phyloP scores from a whole-genome alignment of 139 green algal species.

The Picochlorum sp. region DNA sequence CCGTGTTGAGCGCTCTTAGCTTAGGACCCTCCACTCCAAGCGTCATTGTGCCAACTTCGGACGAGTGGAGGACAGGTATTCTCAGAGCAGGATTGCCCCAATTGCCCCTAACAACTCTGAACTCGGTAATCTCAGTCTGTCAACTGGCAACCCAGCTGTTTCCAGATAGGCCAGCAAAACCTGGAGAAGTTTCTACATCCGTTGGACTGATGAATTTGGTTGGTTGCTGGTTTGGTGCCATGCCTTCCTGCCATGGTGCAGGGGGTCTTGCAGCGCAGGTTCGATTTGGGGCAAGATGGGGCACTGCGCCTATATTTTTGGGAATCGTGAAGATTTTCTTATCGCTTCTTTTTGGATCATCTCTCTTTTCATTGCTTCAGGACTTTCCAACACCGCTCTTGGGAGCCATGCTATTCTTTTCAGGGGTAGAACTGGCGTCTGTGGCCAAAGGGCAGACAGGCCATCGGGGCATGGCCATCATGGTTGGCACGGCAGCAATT shows the following conservation, averaged over 20 bases:
- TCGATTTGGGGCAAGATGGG: constrained; percentile 56
- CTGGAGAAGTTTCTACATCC: constrained; percentile 32
- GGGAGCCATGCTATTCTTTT: constrained; percentile 38
- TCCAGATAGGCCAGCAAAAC: constrained; percentile 9
- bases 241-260: constrained; percentile 69
- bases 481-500: constrained; percentile 53
- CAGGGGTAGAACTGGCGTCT: constrained; percentile 50
- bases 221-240: constrained; percentile 61
- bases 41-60: constrained; percentile 2
- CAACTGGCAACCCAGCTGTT: constrained; percentile 58
- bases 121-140: constrained; percentile 66
- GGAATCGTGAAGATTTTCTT: constrained; percentile 53
- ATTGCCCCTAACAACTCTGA: constrained; percentile 54
- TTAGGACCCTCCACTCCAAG: constrained; percentile 27
- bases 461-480: constrained; percentile 32
- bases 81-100: constrained; percentile 26
- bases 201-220: constrained; percentile 68
- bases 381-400: constrained; percentile 53
- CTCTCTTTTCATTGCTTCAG: constrained; percentile 38
- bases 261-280: constrained; percentile 66
- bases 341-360: constrained; percentile 51
- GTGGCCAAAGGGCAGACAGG: constrained; percentile 13
- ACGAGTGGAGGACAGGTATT: constrained; percentile 22
- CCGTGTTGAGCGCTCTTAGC: constrained; percentile 21
- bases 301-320: constrained; percentile 54